These are phyloP conservation scores for Rhizoctonia solani DNA, from an alignment of 1,284 basidiomycete species.

Conservation along the genomic window DNA sequence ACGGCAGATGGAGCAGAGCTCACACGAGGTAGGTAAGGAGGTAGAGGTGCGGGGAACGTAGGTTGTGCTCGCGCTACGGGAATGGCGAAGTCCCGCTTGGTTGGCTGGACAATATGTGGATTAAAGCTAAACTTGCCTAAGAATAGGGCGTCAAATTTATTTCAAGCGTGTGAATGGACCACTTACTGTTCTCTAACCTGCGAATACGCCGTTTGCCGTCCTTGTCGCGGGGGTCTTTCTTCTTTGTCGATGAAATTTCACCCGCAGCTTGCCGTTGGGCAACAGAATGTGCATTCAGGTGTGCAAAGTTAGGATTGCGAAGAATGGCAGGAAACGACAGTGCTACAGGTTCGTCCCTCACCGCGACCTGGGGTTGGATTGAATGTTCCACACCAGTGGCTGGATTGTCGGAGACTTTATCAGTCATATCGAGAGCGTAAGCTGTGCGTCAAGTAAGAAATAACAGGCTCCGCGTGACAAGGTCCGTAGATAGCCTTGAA, in stretches of 20 bases:
- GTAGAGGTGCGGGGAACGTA: conserved; percentile 77
- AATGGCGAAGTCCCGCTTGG: conserved; percentile 57
- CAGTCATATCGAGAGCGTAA: conserved; percentile 2
- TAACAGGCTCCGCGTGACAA: too few species aligned
- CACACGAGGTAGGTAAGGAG: conserved; percentile 65
- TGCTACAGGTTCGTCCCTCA: conserved; percentile 49
- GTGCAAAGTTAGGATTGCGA: conserved; percentile 61
- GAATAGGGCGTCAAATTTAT: neutral
- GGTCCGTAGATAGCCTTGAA: too few species aligned
- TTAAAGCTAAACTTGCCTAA: conserved; percentile 71
- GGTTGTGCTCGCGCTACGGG: conserved; percentile 52
- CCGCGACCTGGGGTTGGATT: neutral
- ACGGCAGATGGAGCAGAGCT: conserved; percentile 54
- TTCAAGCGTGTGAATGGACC: neutral
- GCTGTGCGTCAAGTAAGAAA: neutral
- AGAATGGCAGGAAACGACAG: conserved; percentile 73
- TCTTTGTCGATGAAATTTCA: conserved; percentile 47
- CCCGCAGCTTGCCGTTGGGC: conserved; percentile 36
- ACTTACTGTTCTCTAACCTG: conserved; percentile 73
- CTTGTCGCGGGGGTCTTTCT: conserved; percentile 48
- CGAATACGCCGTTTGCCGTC: conserved; percentile 76
- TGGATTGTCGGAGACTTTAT: conserved; percentile 5
- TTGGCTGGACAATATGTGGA: conserved; percentile 65
- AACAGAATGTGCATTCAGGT: conserved; percentile 47
- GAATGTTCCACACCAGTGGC: conserved; percentile 3